Base-by-base conservation (phyloP, 208 protist species). In the Trypanosoma brucei region DNA sequence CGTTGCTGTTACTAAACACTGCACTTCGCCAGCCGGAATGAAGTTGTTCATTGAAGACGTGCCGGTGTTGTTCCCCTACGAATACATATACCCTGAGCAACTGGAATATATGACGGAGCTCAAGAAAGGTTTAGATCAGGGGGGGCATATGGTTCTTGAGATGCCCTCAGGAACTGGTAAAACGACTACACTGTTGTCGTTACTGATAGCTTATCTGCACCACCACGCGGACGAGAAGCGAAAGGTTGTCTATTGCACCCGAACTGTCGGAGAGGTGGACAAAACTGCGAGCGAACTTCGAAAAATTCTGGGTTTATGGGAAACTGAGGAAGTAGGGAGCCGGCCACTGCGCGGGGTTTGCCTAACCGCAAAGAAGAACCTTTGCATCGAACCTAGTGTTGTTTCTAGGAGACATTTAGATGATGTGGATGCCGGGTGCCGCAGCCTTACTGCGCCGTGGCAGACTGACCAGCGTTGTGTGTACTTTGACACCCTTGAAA, bases 161-260 rank as follows among this genome's bases (percentile, higher is more conserved):
- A 99, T 99, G 98, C 98, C 98, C 11, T 99, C 94, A 14, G 98
- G 98, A 48, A 99, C 98, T 0, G 98, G 98, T 34, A 99, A 99
- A 75, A 99, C 98, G 0, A 97, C 99, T 42, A 97, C 98, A n/a
- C 70, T 99, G 42, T 81, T 99, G 5, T 97, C 97, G 1, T 91
- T 99, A n/a, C 88, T 98, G 42, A 85, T 97, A 22, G 88, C 91
- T 7, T 98, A 97, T 67, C 72, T 98, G 72, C 79, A 95, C 49
- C 83, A 95, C 35, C 86, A 99, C 65, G 84, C 91, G 3, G 55
- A 88, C 48, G 91, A 96, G 50, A 89, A 91, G 31, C 81, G 92
- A n/a, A 98, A 99, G 75, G 87, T 99, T 52, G 78, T 99, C 22
- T 99, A 99, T 84, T 99, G 98, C 75, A 99, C 98, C n/a, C 93